A percentile compares a stretch with the other conserved stretches of the same genome.
Evolutionary conservation across 345 rosid species (phyloP).

Genomic region (Cardamine occulta): DNA sequence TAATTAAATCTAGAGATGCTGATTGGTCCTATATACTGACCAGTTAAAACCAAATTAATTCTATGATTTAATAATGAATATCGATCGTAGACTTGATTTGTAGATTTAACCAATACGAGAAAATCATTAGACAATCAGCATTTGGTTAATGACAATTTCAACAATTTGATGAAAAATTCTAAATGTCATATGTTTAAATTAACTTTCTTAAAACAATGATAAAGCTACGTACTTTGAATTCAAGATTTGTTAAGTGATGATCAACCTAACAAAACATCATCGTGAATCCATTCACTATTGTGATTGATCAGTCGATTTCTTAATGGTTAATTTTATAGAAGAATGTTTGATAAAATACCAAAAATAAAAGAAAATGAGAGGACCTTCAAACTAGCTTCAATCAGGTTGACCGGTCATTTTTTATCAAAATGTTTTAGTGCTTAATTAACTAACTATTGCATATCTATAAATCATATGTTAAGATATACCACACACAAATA

Average conservation of each 20-base stretch:
- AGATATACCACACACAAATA: background rate
- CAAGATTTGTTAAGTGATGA: background rate
- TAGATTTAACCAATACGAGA: background rate
- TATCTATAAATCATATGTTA: background rate
- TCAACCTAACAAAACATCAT: background rate
- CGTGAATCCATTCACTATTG: background rate
- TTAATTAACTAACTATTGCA: background rate
- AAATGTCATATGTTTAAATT: background rate
- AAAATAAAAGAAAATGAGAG: background rate
- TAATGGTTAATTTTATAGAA: too few relatives aligned
- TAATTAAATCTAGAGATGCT: background rate
- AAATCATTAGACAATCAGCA: background rate
- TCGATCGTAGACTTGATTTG: background rate
- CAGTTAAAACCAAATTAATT: background rate
- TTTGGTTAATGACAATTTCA: background rate
- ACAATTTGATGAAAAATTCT: background rate
- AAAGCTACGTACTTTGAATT: background rate
- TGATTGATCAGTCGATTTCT: background rate
- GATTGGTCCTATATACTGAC: background rate
- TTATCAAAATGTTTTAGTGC: background rate
- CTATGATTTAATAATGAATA: background rate
- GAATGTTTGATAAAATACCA: background rate
- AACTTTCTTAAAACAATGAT: background rate
- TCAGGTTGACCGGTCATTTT: background rate
- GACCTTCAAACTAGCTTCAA: background rate